A percentile compares a stretch with the other conserved stretches of the same genome.
These are phyloP conservation scores for Alternaria brassicae DNA, from an alignment of 2,329 filamentous ascomycete genomes.

Conservation along the genomic window DNA sequence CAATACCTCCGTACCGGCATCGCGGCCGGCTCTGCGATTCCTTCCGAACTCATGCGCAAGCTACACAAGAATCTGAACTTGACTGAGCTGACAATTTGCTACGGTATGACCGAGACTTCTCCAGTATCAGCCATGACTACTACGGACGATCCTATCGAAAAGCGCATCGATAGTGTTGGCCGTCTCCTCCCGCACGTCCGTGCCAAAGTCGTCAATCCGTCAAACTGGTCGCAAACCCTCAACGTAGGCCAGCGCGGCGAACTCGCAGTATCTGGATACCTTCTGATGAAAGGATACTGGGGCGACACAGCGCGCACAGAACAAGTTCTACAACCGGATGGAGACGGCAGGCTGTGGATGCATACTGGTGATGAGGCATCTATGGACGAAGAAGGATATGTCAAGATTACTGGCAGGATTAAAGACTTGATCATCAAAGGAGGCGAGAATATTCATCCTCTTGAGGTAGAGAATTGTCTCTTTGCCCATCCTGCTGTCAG, in stretches of 20 bases:
- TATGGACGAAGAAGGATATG: slow-evolving; percentile 83
- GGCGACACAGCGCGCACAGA: slow-evolving; percentile 72
- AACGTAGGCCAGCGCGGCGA: slow-evolving; percentile 75
- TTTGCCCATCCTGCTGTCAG: slow-evolving; percentile 73
- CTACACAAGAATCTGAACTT: slow-evolving; percentile 78
- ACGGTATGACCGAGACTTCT: slow-evolving; percentile 92
- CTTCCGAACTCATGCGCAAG: slow-evolving; percentile 78
- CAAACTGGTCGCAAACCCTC: slow-evolving; percentile 66
- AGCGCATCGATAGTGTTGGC: slow-evolving; percentile 79
- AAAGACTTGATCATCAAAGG: slow-evolving; percentile 96
- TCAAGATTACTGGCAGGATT: slow-evolving; percentile 87
- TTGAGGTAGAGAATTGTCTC: slow-evolving; percentile 90
- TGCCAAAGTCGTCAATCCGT: slow-evolving; percentile 77
- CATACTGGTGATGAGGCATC: slow-evolving; percentile 87
- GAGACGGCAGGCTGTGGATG: slow-evolving; percentile 77
- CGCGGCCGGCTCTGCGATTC: slow-evolving; percentile 85
- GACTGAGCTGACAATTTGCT: slow-evolving; percentile 87
- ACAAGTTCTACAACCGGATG: slow-evolving; percentile 69
- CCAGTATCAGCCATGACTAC: slow-evolving; percentile 80
- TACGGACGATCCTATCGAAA: slow-evolving; percentile 74
- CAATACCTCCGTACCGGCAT: slow-evolving; percentile 83
- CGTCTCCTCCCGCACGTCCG: slow-evolving; percentile 81
- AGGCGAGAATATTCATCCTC: slow-evolving; percentile 93
- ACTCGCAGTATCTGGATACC: slow-evolving; percentile 81
- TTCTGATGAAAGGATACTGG: slow-evolving; percentile 92